These are phyloP conservation scores for Mikania micrantha DNA, from an alignment of 129 eudicot species.

Conservation along the genomic window DNA sequence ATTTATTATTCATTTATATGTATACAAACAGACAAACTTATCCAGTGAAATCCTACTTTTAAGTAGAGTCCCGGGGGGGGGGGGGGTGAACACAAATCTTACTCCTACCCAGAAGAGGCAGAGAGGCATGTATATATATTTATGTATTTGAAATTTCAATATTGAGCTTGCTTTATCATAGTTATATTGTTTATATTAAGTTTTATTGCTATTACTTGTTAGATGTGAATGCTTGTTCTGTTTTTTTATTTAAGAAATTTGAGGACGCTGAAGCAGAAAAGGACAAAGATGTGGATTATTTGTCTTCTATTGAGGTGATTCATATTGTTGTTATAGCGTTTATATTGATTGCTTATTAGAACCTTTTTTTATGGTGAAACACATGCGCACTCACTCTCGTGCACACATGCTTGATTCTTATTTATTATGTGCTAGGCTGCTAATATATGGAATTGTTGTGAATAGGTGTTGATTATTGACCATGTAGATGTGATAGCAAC, in stretches of 20 bases:
- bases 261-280: conserved; percentile 74
- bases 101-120: too few species aligned
- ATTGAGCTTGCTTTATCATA: not conserved
- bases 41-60: too few species aligned
- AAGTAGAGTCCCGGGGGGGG: too few species aligned
- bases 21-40: too few species aligned
- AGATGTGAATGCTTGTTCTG: conserved; percentile 7
- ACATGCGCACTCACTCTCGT: not conserved
- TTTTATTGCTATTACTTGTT: not conserved
- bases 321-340: not conserved
- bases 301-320: conserved; percentile 84
- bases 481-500: conserved; percentile 89
- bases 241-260: conserved; percentile 55
- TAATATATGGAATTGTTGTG: conserved; percentile 20
- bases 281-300: conserved; percentile 87
- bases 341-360: not conserved
- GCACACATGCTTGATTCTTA: not conserved
- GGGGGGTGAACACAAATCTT: too few species aligned
- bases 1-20: not conserved
- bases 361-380: not conserved
- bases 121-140: too few species aligned
- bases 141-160: not conserved
- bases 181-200: not conserved
- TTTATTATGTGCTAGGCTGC: not conserved
- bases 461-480: conserved; percentile 78